Base-by-base conservation (phyloP, 169 alveolate species). In the Cyclospora cayetanensis region DNA sequence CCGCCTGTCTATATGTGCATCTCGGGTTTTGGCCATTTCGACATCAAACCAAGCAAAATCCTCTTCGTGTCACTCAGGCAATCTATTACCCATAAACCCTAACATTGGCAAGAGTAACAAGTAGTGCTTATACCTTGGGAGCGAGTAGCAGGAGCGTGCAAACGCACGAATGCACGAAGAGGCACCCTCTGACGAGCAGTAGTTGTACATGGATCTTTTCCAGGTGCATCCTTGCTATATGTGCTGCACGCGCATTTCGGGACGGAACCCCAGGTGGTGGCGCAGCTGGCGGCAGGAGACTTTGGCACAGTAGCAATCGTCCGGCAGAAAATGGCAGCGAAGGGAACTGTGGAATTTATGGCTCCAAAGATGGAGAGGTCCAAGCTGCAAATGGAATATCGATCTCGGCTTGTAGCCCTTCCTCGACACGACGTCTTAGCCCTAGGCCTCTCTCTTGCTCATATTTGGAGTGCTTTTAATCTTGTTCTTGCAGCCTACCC, bases 341-440 rank as follows among this genome's bases (percentile, higher is more conserved):
- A 43, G 18, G 90, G 90, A 22, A 83, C 82, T 0, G 42, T 83
- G 9, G 42, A 77, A n/a, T 83, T 83, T 27, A 55, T 83, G 66
- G 77, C 90, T 3, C 90, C 90, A 11, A 80, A 83, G 25, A 63
- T 83, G 63, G 90, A 83, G 65, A 65, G 80, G 39, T 63, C n/a
- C 15, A 34, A 55, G 41, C 66, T 37, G 22, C 53, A 46, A 37
- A 39, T 41, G 12, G 22, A 4, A 5, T 27, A 9, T 12, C 41
- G 50, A 12, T 25, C 80, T 11, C 18, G 18, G n/a, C 52, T 31
- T 31, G 46, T 1, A n/a, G 68, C 88, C 22, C 5, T 3, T 7
- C 72, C 88, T 27, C 31, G 27, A 0, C 37, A 20, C 70, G 90
- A 83, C 42, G 65, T 63, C n/a, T 83, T 27, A 22, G 90, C 90